These are phyloP conservation scores for Hyaloraphidium curvatum DNA, from an alignment of 192 early-diverging fungal species.

Conservation along the genomic window DNA sequence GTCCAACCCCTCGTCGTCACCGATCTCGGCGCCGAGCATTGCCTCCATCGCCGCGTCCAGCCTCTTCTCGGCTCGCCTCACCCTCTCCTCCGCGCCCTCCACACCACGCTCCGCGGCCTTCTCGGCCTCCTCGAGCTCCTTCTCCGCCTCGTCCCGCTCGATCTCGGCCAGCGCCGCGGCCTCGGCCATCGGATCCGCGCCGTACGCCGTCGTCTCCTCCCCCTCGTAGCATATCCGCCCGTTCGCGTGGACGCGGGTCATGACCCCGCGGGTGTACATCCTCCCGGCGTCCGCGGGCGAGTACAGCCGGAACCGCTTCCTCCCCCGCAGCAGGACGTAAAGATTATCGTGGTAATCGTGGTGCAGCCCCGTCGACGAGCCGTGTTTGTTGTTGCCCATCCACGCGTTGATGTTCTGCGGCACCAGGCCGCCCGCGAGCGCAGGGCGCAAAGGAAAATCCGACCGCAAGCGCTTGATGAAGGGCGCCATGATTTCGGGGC, in stretches of 20 bases:
- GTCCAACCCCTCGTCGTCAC: conserved; percentile 8
- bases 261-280: conserved; percentile 10
- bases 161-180: conserved; percentile 12
- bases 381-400: conserved; percentile 12
- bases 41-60: conserved; percentile 11
- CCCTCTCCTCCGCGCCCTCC: background rate
- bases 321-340: conserved; percentile 17
- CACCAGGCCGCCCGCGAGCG: conserved; percentile 11
- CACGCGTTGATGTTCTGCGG: conserved; percentile 27
- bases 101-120: background rate
- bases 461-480: too few species aligned
- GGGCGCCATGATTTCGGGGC: too few species aligned
- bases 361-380: conserved; percentile 21
- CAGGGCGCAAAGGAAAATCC: conserved; percentile 5
- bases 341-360: conserved; percentile 30
- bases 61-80: conserved; percentile 3
- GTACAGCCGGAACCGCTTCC: conserved; percentile 21
- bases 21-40: conserved; percentile 6
- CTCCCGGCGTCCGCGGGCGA: conserved; percentile 16
- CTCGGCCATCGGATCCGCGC: conserved; percentile 18
- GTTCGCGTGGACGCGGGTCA: conserved; percentile 12
- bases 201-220: conserved; percentile 1
- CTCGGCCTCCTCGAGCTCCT: background rate
- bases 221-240: conserved; percentile 17
- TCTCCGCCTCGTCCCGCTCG: background rate